Percentiles rank a stretch among this genome's conserved stretches.
Evolutionary conservation across 495 filamentous ascomycete genomes (phyloP).

Genomic region (Physcia stellaris): DNA sequence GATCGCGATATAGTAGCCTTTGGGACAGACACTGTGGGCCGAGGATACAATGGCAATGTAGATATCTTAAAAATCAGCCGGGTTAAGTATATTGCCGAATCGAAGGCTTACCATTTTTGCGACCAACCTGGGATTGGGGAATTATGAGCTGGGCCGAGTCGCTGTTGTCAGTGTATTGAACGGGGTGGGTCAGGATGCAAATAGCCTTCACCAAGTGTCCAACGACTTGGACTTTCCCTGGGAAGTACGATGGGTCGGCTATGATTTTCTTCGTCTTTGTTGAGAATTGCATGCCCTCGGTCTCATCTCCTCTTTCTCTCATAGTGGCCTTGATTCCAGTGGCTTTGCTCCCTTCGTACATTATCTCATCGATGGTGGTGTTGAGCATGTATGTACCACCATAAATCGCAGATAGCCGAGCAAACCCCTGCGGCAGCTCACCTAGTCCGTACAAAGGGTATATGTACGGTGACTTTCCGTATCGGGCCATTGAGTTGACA

Average conservation of each 20-base stretch:
- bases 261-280: constrained; percentile 95
- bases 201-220: constrained; percentile 92
- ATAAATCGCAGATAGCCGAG: constrained; percentile 92
- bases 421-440: constrained; percentile 96
- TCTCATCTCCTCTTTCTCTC: constrained; percentile 62
- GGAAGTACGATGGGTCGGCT: constrained; percentile 94
- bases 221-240: constrained; percentile 68
- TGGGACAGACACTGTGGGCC: constrained; percentile 95
- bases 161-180: constrained; percentile 69
- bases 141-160: constrained; percentile 96
- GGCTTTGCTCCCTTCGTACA: constrained; percentile 69
- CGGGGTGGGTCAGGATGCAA: constrained; percentile 93
- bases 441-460: constrained; percentile 96
- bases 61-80: constrained; percentile 53
- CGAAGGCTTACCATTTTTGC: constrained; percentile 59
- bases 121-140: constrained; percentile 88
- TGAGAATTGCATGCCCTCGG: constrained; percentile 79
- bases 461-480: constrained; percentile 98
- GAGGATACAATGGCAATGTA: constrained; percentile 95
- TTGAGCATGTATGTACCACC: constrained; percentile 99
- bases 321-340: constrained; percentile 94
- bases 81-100: neutral
- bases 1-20: constrained; percentile 97
- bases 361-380: constrained; percentile 77
- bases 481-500: constrained; percentile 93